Percentiles rank a stretch among this genome's conserved stretches.
phyloP scores from a whole-genome alignment of 2,329 filamentous ascomycete genomes.

The Talaromyces funiculosus region DNA sequence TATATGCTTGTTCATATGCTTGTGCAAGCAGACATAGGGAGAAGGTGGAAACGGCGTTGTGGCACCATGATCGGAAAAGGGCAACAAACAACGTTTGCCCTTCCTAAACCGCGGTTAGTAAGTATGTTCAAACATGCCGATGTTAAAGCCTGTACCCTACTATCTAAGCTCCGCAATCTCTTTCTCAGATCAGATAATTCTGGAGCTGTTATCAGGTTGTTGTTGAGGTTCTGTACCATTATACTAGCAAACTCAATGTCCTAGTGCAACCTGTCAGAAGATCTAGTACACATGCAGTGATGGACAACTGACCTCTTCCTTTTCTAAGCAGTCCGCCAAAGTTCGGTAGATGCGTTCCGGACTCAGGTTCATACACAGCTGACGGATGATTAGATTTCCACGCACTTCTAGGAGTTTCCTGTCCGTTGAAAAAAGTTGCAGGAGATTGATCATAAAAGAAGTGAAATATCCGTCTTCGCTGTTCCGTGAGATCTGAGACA shows the following conservation, averaged over 20 bases:
- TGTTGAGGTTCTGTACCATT: conserved; percentile 99
- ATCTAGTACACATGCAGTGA: neutral
- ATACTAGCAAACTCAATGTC: conserved; percentile 98
- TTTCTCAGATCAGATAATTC: conserved; percentile 88
- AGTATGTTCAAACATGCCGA: neutral
- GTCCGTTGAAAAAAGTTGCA: conserved; percentile 94
- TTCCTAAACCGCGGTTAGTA: conserved; percentile 52
- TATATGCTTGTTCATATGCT: conserved; percentile 96
- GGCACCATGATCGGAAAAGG: conserved; percentile 94
- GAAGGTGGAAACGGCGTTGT: conserved; percentile 96
- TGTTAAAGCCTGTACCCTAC: conserved; percentile 53
- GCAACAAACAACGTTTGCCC: conserved; percentile 93
- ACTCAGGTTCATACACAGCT: conserved; percentile 86
- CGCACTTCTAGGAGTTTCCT: conserved; percentile 82
- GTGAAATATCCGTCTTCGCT: conserved; percentile 97
- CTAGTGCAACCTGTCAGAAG: conserved; percentile 23
- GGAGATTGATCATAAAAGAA: conserved; percentile 94
- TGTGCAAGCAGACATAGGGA: conserved; percentile 92
- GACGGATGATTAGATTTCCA: conserved; percentile 92
- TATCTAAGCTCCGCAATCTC: conserved; percentile 82
- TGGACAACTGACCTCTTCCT: conserved; percentile 61
- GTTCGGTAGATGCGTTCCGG: conserved; percentile 94
- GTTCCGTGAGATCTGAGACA: conserved; percentile 93
- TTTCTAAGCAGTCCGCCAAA: conserved; percentile 91
- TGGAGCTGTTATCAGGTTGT: conserved; percentile 95